phyloP scores from a whole-genome alignment of 2,329 filamentous ascomycete genomes.

The Xylaria sp. region DNA sequence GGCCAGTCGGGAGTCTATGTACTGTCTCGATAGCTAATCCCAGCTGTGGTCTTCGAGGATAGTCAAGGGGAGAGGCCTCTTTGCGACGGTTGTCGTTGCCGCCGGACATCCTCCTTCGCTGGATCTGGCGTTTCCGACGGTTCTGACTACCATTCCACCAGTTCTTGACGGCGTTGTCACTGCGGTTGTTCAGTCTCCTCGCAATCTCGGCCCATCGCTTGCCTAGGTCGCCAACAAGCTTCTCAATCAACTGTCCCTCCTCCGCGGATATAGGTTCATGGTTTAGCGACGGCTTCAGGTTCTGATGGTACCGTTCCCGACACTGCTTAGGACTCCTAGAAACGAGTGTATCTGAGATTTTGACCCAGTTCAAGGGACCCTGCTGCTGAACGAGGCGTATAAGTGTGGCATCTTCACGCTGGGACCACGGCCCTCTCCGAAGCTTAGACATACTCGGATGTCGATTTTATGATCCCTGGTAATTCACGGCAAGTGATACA shows the following conservation, averaged over 20 bases:
- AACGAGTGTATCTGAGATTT: constrained; percentile 79
- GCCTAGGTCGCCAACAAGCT: constrained; percentile 79
- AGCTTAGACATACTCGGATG: constrained; percentile 40
- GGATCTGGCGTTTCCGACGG: constrained; percentile 69
- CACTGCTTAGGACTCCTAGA: constrained; percentile 93
- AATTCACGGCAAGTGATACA: background rate
- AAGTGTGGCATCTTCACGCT: constrained; percentile 77
- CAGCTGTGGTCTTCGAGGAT: constrained; percentile 30
- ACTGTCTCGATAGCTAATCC: constrained; percentile 27
- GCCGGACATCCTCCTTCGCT: constrained; percentile 47
- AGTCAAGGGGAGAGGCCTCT: constrained; percentile 17
- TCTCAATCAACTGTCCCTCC: constrained; percentile 79
- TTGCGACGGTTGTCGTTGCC: constrained; percentile 46
- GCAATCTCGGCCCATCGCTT: constrained; percentile 96
- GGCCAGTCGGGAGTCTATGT: constrained; percentile 23
- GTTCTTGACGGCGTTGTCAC: constrained; percentile 96
- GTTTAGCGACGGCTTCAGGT: constrained; percentile 81
- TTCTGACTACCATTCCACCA: constrained; percentile 98
- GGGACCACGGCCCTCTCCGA: constrained; percentile 82
- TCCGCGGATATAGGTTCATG: constrained; percentile 78
- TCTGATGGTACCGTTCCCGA: constrained; percentile 92
- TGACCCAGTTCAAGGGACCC: constrained; percentile 89
- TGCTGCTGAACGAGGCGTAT: constrained; percentile 76
- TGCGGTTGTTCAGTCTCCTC: constrained; percentile 81
- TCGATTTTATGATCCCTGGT: background rate